Evolutionary conservation across 2,329 filamentous ascomycete species (phyloP).

Genomic region (Phaeophleospora eucalypticola): DNA sequence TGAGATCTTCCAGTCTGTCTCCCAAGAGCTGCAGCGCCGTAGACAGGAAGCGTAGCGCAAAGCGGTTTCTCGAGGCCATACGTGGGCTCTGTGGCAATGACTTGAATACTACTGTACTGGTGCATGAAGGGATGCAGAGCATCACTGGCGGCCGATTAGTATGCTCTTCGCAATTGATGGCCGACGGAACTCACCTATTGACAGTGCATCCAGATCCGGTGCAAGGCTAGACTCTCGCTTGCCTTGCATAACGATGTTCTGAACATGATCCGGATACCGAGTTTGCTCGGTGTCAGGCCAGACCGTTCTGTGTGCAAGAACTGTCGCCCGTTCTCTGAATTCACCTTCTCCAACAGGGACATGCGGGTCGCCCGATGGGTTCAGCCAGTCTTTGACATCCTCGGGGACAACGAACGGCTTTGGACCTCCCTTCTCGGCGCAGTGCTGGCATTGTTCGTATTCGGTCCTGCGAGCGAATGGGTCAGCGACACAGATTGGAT

Average conservation of each 20-base stretch:
- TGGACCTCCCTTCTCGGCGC: not conserved
- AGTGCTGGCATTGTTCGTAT: conserved; percentile 4
- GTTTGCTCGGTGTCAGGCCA: not conserved
- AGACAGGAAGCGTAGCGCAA: conserved; percentile 4
- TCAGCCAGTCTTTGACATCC: conserved; percentile 4
- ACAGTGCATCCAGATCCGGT: not conserved
- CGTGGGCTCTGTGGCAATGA: not conserved
- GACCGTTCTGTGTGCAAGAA: not conserved
- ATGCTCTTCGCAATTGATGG: not conserved
- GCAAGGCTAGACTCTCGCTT: no score
- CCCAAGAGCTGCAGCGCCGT: conserved; percentile 5
- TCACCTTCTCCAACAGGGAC: not conserved
- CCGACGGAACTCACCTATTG: conserved; percentile 1
- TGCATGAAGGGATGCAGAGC: conserved; percentile 10
- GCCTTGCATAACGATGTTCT: no score
- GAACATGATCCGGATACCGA: no score
- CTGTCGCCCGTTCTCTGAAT: not conserved
- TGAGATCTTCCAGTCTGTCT: conserved; percentile 7
- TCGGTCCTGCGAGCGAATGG: not conserved
- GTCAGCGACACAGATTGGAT: not conserved
- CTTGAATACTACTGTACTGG: conserved; percentile 5
- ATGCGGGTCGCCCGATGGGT: not conserved
- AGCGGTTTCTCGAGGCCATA: conserved; percentile 3
- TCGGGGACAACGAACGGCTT: conserved; percentile 2
- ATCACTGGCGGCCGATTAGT: conserved; percentile 3